phyloP scores from a whole-genome alignment of 768 basidiomycete species.

The Dentipellis sp. region DNA sequence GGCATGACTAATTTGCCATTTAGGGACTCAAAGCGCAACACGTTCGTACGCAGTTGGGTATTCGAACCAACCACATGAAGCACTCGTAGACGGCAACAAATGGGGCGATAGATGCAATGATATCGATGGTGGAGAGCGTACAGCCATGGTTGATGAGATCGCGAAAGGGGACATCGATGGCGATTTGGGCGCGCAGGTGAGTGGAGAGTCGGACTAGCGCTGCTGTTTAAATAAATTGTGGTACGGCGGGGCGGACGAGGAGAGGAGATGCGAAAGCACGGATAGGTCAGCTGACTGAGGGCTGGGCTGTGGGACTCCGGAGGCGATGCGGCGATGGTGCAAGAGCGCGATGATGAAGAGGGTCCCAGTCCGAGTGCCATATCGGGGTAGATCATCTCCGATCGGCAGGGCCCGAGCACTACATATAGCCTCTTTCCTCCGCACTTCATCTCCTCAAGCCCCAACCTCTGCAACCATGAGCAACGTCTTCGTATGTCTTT shows the following conservation, averaged over 20 bases:
- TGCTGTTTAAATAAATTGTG: background rate
- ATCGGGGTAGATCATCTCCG: slow-evolving; percentile 1
- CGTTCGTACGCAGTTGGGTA: too few relatives aligned
- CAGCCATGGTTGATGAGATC: background rate
- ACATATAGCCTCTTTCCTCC: background rate
- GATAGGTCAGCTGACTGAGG: background rate
- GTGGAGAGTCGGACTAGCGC: background rate
- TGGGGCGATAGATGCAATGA: background rate
- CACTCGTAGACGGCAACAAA: too few relatives aligned
- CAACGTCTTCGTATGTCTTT: slow-evolving; percentile 19
- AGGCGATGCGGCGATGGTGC: background rate
- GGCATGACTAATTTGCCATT: too few relatives aligned
- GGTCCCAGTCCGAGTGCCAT: background rate
- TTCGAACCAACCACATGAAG: too few relatives aligned
- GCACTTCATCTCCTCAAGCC: background rate
- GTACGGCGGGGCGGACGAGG: background rate
- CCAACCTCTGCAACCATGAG: slow-evolving; percentile 1
- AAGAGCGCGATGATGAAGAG: background rate
- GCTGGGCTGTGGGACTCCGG: background rate
- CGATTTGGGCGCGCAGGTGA: background rate
- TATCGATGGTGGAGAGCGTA: background rate
- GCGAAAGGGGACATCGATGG: background rate
- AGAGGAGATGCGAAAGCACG: background rate
- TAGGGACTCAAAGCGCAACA: too few relatives aligned
- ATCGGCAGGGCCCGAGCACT: background rate